These are phyloP conservation scores for Echinochloa phyllopogon DNA, from an alignment of 176 grass and related monocot species.

Conservation along the genomic window DNA sequence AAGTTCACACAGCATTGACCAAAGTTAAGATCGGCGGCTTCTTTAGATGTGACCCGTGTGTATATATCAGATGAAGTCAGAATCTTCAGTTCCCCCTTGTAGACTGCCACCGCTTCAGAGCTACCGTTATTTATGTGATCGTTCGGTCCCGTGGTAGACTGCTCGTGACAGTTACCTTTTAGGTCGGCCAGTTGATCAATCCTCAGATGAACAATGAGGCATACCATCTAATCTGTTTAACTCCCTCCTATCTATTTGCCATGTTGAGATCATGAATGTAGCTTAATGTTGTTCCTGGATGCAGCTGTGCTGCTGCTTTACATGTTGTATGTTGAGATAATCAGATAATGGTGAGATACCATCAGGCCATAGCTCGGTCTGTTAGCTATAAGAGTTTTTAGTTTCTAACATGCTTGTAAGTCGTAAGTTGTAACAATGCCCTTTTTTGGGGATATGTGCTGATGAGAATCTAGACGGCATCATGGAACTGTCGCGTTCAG, in stretches of 20 bases:
- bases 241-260: conserved; percentile 31
- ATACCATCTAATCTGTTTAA: conserved; percentile 50
- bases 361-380: conserved; percentile 16
- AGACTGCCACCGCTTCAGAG: conserved; percentile 6
- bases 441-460: background rate
- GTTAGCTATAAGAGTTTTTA: background rate
- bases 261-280: conserved; percentile 1
- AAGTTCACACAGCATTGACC: conserved; percentile 29
- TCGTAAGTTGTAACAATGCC: background rate
- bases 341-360: conserved; percentile 16
- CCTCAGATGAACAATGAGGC: conserved; percentile 40
- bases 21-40: conserved; percentile 19
- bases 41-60: conserved; percentile 35
- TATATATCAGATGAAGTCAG: conserved; percentile 49
- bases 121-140: conserved; percentile 14
- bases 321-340: conserved; percentile 25
- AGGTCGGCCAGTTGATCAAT: conserved; percentile 39
- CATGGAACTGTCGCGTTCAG: background rate
- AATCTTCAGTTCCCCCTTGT: background rate
- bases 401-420: conserved; percentile 35
- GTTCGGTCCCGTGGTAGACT: conserved; percentile 15
- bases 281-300: conserved; percentile 11
- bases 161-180: conserved; percentile 5
- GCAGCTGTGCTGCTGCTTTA: conserved; percentile 31
- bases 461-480: conserved; percentile 19